A percentile compares a stretch with the other conserved stretches of the same genome.
Evolutionary conservation across 805 yeast species (phyloP).

Genomic region (Peterozyma xylosa): DNA sequence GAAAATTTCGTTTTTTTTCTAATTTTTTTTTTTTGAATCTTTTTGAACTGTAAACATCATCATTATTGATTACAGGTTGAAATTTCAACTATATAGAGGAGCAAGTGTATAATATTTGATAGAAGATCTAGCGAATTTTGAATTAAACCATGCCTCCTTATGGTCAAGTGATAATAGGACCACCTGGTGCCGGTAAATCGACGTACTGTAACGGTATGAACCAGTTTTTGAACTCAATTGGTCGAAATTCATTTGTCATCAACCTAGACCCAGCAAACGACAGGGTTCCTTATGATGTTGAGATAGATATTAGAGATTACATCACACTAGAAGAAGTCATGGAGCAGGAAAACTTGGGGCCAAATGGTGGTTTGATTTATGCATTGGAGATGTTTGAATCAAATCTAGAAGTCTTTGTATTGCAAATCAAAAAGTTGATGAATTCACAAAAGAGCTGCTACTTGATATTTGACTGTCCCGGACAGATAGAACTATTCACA

Average conservation of each 20-base stretch:
- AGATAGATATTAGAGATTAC: conserved; percentile 48
- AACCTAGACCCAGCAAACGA: conserved; percentile 85
- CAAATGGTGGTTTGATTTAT: conserved; percentile 83
- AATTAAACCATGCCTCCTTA: conserved; percentile 41
- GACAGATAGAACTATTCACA: conserved; percentile 93
- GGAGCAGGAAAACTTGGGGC: conserved; percentile 48
- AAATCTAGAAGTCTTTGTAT: conserved; percentile 50
- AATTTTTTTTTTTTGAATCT: background rate
- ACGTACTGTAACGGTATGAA: conserved; percentile 90
- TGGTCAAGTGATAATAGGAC: conserved; percentile 93
- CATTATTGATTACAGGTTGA: background rate
- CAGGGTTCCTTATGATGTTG: conserved; percentile 43
- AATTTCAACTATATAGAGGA: too few relatives aligned
- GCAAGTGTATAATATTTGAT: too few relatives aligned
- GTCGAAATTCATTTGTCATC: conserved; percentile 76
- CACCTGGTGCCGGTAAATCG: conserved; percentile 97
- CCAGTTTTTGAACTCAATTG: conserved; percentile 91
- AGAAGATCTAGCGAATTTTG: background rate
- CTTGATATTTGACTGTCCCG: conserved; percentile 84
- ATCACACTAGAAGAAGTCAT: conserved; percentile 52
- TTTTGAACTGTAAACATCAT: background rate
- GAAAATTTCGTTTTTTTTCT: background rate
- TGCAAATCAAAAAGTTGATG: conserved; percentile 43
- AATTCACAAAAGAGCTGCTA: conserved; percentile 47
- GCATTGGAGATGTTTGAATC: conserved; percentile 67